Conservation (phyloP, 352 stramenopile genomes). For the Phytophthora sojae region DNA sequence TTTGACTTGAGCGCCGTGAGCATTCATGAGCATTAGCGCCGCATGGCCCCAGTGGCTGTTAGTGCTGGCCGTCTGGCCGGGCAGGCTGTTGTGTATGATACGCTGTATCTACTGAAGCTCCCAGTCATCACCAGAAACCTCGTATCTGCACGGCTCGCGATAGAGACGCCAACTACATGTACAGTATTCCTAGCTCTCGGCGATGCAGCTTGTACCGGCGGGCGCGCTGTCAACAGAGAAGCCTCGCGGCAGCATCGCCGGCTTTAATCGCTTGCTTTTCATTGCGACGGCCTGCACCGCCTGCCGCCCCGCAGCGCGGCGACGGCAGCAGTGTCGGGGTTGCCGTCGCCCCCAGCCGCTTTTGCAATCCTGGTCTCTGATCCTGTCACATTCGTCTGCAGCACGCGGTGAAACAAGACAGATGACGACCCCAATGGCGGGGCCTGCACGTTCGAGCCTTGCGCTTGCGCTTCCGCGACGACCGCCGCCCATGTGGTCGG, state of each 20-base stretch:
- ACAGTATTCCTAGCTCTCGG: neutral
- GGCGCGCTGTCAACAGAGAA: constrained; percentile 2
- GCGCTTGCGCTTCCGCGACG: too few species aligned
- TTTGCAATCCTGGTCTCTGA: neutral
- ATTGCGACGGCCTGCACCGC: constrained; percentile 5
- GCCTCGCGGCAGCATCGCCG: neutral
- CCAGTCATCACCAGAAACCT: neutral
- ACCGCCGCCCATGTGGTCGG: neutral
- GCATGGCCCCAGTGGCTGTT: too few species aligned
- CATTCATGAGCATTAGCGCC: too few species aligned
- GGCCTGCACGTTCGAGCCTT: too few species aligned
- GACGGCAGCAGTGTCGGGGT: neutral
- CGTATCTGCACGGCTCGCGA: neutral
- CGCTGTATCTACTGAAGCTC: too few species aligned
- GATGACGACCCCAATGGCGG: neutral
- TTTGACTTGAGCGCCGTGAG: too few species aligned
- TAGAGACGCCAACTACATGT: neutral
- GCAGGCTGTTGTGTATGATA: neutral
- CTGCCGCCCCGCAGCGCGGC: neutral
- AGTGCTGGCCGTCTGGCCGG: neutral
- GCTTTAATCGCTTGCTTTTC: constrained; percentile 9
- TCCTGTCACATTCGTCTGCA: neutral
- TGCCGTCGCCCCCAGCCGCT: too few species aligned
- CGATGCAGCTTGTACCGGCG: constrained; percentile 7
- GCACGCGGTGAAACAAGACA: neutral